These are phyloP conservation scores for Paramarasmius palmivorus DNA, from an alignment of 1,284 basidiomycete genomes.

Conservation along the genomic window DNA sequence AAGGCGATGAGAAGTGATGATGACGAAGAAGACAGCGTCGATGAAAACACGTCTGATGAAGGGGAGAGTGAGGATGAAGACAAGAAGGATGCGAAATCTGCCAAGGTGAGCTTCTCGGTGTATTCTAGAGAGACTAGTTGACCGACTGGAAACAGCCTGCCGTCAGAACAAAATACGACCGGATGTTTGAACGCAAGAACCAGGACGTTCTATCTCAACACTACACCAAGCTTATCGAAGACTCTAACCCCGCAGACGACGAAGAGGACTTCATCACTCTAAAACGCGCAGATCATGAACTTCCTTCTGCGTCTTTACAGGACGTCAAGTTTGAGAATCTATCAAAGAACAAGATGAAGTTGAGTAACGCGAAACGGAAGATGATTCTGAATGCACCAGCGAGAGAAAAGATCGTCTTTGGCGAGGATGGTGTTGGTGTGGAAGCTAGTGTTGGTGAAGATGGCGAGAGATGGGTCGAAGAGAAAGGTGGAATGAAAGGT, in stretches of 20 bases:
- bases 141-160: constrained; percentile 21
- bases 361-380: constrained; percentile 79
- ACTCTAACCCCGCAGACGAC: constrained; percentile 31
- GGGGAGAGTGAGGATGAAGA: constrained; percentile 22
- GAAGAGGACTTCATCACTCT: constrained; percentile 92
- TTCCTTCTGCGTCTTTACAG: constrained; percentile 39
- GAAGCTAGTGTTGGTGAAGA: constrained; percentile 81
- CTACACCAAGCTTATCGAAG: constrained; percentile 85
- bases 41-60: constrained; percentile 8
- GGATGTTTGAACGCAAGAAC: constrained; percentile 97
- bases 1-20: constrained; percentile 27
- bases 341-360: constrained; percentile 58
- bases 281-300: constrained; percentile 86
- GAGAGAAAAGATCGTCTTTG: constrained; percentile 79
- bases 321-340: constrained; percentile 38
- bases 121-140: constrained; percentile 4
- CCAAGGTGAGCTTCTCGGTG: constrained; percentile 27
- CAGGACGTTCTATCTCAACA: constrained; percentile 92
- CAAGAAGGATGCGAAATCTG: constrained; percentile 24
- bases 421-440: constrained; percentile 80
- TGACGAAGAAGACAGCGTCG: constrained; percentile 12
- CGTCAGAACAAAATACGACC: constrained; percentile 94
- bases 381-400: constrained; percentile 63
- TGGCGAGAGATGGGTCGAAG: constrained; percentile 67
- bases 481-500: constrained; percentile 56